Evolutionary conservation across 2,329 filamentous ascomycete genomes (phyloP).

Genomic region (Trichoderma pleuroti): DNA sequence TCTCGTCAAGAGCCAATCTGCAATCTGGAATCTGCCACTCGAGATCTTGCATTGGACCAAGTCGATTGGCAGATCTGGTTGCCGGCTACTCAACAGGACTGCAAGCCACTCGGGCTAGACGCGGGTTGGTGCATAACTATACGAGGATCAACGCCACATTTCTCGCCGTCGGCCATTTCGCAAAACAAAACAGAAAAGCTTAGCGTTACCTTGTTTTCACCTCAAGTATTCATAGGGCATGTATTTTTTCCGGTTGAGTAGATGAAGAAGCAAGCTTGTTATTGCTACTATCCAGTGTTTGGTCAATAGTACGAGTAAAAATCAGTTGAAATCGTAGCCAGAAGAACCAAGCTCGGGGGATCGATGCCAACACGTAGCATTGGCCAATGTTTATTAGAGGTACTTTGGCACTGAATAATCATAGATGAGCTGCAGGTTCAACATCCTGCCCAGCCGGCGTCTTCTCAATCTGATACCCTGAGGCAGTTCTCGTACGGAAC

Average conservation of each 20-base stretch:
- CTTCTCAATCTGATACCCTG: neutral
- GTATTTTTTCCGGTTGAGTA: neutral
- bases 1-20: neutral
- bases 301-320: neutral
- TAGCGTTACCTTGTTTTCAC: neutral
- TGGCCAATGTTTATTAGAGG: neutral
- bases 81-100: neutral
- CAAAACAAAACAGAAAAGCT: neutral
- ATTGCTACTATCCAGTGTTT: neutral
- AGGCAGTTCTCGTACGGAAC: neutral
- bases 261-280: neutral
- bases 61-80: constrained; percentile 3
- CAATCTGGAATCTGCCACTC: neutral
- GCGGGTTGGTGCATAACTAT: constrained; percentile 22
- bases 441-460: neutral
- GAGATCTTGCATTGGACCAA: constrained; percentile 9
- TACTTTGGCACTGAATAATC: neutral
- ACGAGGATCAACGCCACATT: constrained; percentile 19
- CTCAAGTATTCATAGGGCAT: neutral
- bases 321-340: neutral
- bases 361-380: neutral
- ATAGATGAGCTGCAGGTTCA: neutral
- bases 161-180: neutral
- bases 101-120: constrained; percentile 15
- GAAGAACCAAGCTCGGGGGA: neutral